These are phyloP conservation scores for Aristolochia fimbriata DNA, from an alignment of 164 flowering plant species.

Conservation along the genomic window DNA sequence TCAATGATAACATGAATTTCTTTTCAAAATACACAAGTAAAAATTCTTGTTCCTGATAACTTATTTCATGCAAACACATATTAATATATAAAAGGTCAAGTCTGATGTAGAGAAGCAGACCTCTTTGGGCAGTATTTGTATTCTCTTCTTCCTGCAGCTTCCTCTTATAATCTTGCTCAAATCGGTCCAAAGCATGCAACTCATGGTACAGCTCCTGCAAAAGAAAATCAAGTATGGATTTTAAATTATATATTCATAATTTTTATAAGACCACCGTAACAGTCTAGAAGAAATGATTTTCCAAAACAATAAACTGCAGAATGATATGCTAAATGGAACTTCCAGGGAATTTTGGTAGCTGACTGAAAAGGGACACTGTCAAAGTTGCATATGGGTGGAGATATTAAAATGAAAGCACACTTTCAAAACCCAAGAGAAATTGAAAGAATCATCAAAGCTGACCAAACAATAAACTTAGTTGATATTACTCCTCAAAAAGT, in stretches of 20 bases:
- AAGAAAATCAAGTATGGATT: conserved; percentile 8
- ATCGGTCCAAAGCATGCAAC: conserved; percentile 81
- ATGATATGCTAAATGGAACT: no score
- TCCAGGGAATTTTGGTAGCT: no score
- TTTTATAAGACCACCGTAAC: no score
- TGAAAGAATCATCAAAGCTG: no score
- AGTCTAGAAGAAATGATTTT: not conserved
- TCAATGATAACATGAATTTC: no score
- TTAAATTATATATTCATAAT: not conserved
- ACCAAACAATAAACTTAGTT: no score
- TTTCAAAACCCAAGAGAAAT: no score
- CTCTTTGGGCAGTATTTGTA: conserved; percentile 51
- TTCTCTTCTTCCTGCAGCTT: conserved; percentile 84
- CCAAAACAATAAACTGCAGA: not conserved
- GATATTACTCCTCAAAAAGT: no score
- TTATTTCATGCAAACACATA: no score
- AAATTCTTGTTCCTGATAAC: not conserved
- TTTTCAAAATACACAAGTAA: not conserved
- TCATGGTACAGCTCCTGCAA: conserved; percentile 89
- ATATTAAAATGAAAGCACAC: no score
- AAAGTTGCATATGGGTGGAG: no score
- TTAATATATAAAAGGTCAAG: not conserved
- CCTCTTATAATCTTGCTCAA: conserved; percentile 76
- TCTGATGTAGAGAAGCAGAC: conserved; percentile 16
- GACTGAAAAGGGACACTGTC: no score